phyloP scores from a whole-genome alignment of 176 grass and related monocot species.

The Musa itinerans region DNA sequence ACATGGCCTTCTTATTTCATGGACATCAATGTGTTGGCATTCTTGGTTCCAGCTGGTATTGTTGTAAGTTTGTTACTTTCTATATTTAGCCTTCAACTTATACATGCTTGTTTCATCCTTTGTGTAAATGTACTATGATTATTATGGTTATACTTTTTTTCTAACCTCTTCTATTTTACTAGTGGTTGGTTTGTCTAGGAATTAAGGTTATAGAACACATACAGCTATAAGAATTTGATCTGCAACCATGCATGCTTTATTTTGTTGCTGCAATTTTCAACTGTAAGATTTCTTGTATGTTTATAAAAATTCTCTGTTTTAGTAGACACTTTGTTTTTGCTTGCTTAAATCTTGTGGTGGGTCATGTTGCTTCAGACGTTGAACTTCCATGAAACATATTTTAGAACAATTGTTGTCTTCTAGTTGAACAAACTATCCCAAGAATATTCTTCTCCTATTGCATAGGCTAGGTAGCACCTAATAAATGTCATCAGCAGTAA shows the following conservation, averaged over 20 bases:
- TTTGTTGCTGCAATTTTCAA: not conserved
- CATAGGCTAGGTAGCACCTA: not conserved
- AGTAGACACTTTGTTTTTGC: not conserved
- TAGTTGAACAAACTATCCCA: not conserved
- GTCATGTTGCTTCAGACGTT: not conserved
- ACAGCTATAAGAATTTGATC: not conserved
- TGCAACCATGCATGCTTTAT: not conserved
- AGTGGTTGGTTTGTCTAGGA: not conserved
- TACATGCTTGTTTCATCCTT: not conserved
- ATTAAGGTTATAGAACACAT: not conserved
- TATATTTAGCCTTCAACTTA: slow-evolving; percentile 2
- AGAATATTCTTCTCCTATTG: not conserved
- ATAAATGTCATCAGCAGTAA: not conserved
- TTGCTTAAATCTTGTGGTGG: not conserved
- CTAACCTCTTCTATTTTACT: not conserved
- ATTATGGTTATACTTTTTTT: not conserved
- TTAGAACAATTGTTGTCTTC: not conserved
- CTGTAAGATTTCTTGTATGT: not conserved
- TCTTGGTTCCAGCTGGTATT: slow-evolving; percentile 93
- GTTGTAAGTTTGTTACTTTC: slow-evolving; percentile 57
- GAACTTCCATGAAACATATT: not conserved
- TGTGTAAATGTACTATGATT: not conserved
- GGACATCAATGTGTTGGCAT: slow-evolving; percentile 97
- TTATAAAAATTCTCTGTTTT: not conserved
- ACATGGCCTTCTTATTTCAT: slow-evolving; percentile 99